Conservation (phyloP, 331 rosid genomes). For the Arachis monticola region DNA sequence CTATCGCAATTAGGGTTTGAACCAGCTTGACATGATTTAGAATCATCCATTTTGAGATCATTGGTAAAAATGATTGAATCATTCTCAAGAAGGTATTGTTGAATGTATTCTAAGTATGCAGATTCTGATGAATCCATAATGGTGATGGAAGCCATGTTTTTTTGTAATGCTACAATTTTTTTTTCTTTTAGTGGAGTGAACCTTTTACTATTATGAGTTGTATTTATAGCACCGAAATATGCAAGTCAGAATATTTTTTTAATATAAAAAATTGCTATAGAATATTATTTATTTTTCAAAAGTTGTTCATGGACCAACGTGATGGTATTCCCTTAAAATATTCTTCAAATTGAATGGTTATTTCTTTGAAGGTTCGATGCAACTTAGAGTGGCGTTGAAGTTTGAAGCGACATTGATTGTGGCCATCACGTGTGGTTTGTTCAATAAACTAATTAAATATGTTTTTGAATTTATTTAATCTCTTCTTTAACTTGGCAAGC, state of each 20-base stretch:
- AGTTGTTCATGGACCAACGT: neutral
- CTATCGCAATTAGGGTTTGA: neutral
- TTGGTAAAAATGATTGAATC: neutral
- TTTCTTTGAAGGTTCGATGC: conserved; percentile 26
- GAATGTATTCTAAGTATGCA: conserved; percentile 30
- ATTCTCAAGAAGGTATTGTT: conserved; percentile 30
- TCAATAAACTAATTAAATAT: neutral
- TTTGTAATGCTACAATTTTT: neutral
- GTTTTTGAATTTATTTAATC: neutral
- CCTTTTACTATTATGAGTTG: neutral
- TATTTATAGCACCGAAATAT: conserved; percentile 10
- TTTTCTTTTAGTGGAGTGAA: neutral
- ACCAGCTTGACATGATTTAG: neutral
- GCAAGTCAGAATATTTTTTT: neutral
- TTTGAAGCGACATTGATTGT: neutral
- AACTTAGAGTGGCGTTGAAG: neutral
- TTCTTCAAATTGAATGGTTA: neutral
- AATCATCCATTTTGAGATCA: neutral
- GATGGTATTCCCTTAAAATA: neutral
- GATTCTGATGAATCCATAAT: conserved; percentile 25
- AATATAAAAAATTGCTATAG: neutral
- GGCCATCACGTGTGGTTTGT: conserved; percentile 4
- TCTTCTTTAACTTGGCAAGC: neutral
- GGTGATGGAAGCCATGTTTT: conserved; percentile 33
- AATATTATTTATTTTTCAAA: neutral